Base-by-base conservation (phyloP, 2,329 filamentous ascomycete species). In the Xylaria sp. region DNA sequence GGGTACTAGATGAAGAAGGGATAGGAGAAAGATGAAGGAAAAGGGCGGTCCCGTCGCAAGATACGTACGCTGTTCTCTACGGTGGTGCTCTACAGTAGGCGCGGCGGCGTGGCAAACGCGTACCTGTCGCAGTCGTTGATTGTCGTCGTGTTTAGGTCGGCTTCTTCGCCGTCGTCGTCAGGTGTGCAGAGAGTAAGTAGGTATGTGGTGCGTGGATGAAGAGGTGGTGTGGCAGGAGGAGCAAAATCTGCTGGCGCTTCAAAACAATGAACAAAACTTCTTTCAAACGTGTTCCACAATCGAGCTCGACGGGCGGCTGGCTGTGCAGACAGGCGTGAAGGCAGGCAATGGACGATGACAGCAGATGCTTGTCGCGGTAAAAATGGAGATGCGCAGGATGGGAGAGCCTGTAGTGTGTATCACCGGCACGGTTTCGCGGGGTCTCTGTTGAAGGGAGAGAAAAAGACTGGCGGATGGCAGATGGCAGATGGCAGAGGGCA, bases 351-450 rank as follows among this genome's bases (percentile, higher is more conserved):
- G 49, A 60, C 35, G 55, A 67, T 56, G 63, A 58, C 66, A 69
- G 67, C 61, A 62, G 38, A 66, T 69, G 50, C 69, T 69, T 63
- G 63, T 72, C 66, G 67, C 67, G 63, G 64, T 65, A 64, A 64
- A 64, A 64, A 67, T 65, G 62, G 58, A 65, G 61, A 64, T 61
- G 61, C 61, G 61, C 62, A 61, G 57, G 50, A 52, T 54, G 52
- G 62, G 52, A 43, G 63, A 55, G 4, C 60, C 57, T 66, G 69
- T 67, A 64, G 40, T 68, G 40, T 68, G 66, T 66, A 64, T 72
- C 68, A 67, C 67, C 67, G 62, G 53, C 38, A 23, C 37, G 66
- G 70, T 68, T 71, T 72, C 70, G 71, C 70, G 70, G 70, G 71
- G 70, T 71, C 63, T 66, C 57, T 58, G 63, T 52, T 57, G 57